Evolutionary conservation across 768 basidiomycete species (phyloP).

Genomic region (Boletus sp.): DNA sequence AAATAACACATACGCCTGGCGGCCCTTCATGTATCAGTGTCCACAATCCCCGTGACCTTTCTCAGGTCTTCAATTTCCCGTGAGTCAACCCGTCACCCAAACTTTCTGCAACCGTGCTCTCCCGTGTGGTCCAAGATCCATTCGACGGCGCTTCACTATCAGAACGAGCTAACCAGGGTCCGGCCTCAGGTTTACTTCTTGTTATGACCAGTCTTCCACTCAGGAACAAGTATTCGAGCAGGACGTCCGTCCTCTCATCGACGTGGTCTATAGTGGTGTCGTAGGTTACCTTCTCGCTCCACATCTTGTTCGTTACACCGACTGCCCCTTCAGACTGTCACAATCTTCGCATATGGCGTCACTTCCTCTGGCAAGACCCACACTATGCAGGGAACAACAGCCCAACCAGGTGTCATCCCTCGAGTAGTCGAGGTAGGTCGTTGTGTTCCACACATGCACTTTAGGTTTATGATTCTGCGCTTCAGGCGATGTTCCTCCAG

Average conservation of each 20-base stretch:
- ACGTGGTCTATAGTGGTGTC: conserved; percentile 72
- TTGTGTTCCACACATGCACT: neutral
- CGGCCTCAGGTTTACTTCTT: conserved; percentile 61
- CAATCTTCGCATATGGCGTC: conserved; percentile 88
- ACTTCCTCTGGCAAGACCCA: conserved; percentile 90
- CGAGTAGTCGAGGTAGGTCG: conserved; percentile 64
- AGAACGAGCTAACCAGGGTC: conserved; percentile 1
- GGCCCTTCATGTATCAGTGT: conserved; percentile 55
- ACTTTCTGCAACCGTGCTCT: neutral
- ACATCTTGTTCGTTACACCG: neutral
- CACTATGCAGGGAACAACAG: conserved; percentile 81
- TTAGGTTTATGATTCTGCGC: neutral
- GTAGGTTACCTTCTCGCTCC: conserved; percentile 39
- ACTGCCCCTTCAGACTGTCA: conserved; percentile 56
- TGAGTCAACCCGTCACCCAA: conserved; percentile 30
- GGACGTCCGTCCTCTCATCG: conserved; percentile 75
- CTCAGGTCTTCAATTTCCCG: conserved; percentile 78
- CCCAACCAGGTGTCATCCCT: conserved; percentile 83
- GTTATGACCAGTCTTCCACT: conserved; percentile 64
- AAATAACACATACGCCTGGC: conserved; percentile 44
- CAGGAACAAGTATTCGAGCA: conserved; percentile 76
- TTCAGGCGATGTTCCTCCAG: conserved; percentile 58
- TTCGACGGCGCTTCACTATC: neutral
- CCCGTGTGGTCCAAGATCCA: neutral
- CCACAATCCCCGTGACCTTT: conserved; percentile 63